Evolutionary conservation across 202 grass and related monocot species (phyloP).

Genomic region (Hordeum pubiflorum): DNA sequence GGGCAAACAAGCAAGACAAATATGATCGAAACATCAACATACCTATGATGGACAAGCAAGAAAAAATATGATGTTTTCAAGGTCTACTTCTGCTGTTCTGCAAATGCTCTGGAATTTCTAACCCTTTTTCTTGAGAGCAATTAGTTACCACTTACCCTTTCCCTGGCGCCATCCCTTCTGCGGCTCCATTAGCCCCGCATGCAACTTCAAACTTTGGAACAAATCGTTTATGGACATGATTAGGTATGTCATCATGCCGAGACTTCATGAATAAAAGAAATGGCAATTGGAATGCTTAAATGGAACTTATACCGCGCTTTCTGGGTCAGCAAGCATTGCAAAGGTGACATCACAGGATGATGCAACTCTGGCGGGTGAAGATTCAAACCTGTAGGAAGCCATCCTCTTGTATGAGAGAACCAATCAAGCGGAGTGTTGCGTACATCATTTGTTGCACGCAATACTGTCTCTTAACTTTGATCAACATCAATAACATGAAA

Average conservation of each 20-base stretch:
- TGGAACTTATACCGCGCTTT: slow-evolving; percentile 51
- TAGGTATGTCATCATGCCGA: slow-evolving; percentile 19
- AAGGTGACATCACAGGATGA: slow-evolving; percentile 79
- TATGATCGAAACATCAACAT: slow-evolving; percentile 2
- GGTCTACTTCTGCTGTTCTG: not conserved
- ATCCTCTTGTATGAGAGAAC: not conserved
- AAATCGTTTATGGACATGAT: slow-evolving; percentile 24
- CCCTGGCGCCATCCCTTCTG: slow-evolving; percentile 55
- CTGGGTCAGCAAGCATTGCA: slow-evolving; percentile 81
- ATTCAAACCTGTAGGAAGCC: slow-evolving; percentile 46
- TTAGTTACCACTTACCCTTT: slow-evolving; percentile 77
- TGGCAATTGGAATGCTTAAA: not conserved
- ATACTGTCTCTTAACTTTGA: not conserved
- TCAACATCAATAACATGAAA: not conserved
- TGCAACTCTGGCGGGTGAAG: slow-evolving; percentile 58
- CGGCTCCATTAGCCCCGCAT: slow-evolving; percentile 56
- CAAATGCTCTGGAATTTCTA: slow-evolving; percentile 19
- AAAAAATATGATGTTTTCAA: not conserved
- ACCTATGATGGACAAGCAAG: not conserved
- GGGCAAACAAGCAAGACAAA: slow-evolving; percentile 23
- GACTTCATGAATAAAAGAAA: slow-evolving; percentile 11
- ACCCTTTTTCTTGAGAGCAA: slow-evolving; percentile 3
- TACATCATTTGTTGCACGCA: not conserved
- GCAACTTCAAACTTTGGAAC: slow-evolving; percentile 53
- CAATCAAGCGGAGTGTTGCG: not conserved